Evolutionary conservation across 345 rosid genomes (phyloP), one percentile per base, ranked within the genome.

Genomic region (Gossypium australe): DNA sequence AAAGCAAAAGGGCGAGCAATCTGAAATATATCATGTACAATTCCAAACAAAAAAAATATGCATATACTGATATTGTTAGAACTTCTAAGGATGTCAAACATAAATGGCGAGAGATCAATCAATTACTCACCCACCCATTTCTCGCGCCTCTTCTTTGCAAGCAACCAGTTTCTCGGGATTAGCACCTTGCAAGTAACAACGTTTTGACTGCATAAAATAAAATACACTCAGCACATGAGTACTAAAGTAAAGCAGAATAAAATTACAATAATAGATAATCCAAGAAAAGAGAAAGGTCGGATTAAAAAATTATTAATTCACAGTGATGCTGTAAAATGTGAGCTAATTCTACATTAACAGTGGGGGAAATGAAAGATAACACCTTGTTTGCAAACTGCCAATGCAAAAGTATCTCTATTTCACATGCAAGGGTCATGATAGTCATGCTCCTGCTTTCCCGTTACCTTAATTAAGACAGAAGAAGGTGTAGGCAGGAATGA

Each of bases 101-200:
- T 75, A 63, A 56, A 49, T 64, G 48, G 63, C 65, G 49, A 72
- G 43, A 75, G 61, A 55, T n/a, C 12, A 66, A 34, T 63, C 78
- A 68, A 68, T 24, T 73, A 87, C 90, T 89, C 85, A 95, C 98
- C 98, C 98, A 75, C 98, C 99, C 90, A 90, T 81, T 86, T 93
- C 99, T 62, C 90, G 77, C 6, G 94, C 78, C 83, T 92, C 96
- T 86, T 93, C 99, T 81, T 90, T 93, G 71, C 71, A 76, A 70
- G 84, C 80, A 61, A 86, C 83, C 76, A 92, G 66, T 73, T 83
- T 83, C 34, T 52, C 76, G 17, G 93, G 84, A 84, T 88, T 89
- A 64, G 89, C 92, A 65, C 80, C 88, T 14, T 80, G 79, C 77
- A 94, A 82, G 82, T 90, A 84, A 82, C 98, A 94, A 59, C 75